Evolutionary conservation across 768 basidiomycete species (phyloP).

Genomic region (Mycena venus): DNA sequence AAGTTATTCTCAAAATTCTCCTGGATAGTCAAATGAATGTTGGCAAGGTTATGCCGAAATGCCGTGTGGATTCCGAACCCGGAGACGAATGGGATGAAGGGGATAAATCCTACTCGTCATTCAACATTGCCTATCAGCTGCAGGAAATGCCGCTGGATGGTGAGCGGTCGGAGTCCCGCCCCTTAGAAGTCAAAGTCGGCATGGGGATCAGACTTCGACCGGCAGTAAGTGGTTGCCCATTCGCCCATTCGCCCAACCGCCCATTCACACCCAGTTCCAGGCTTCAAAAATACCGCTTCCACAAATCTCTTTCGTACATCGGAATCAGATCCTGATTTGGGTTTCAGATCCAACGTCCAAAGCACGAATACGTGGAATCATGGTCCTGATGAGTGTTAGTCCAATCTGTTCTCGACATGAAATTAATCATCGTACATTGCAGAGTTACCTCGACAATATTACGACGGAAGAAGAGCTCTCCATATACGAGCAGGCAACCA

Average conservation of each 20-base stretch:
- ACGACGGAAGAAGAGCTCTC: not conserved
- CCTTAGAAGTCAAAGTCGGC: slow-evolving; percentile 11
- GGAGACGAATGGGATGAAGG: not conserved
- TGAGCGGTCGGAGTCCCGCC: not conserved
- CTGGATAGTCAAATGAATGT: not conserved
- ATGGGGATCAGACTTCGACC: slow-evolving; percentile 12
- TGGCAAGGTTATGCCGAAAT: slow-evolving; percentile 3
- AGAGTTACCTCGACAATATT: slow-evolving; percentile 8
- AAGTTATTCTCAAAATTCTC: not conserved
- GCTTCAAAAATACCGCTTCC: not conserved
- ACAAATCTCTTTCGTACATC: slow-evolving; percentile 1
- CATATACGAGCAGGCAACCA: too few relatives aligned
- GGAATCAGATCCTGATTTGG: not conserved
- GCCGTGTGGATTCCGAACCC: not conserved
- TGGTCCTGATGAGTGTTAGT: slow-evolving; percentile 5
- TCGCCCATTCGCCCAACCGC: too few relatives aligned
- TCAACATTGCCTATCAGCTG: not conserved
- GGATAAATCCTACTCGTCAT: slow-evolving; percentile 9
- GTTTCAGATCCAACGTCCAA: not conserved
- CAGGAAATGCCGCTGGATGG: not conserved
- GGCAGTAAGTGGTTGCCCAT: not conserved
- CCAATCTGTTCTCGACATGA: too few relatives aligned
- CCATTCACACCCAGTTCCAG: too few relatives aligned
- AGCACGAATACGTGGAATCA: not conserved
- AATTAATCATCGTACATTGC: not conserved